Base-by-base conservation (phyloP, 129 eudicot genomes). In the Centrapalus pauciflorus region DNA sequence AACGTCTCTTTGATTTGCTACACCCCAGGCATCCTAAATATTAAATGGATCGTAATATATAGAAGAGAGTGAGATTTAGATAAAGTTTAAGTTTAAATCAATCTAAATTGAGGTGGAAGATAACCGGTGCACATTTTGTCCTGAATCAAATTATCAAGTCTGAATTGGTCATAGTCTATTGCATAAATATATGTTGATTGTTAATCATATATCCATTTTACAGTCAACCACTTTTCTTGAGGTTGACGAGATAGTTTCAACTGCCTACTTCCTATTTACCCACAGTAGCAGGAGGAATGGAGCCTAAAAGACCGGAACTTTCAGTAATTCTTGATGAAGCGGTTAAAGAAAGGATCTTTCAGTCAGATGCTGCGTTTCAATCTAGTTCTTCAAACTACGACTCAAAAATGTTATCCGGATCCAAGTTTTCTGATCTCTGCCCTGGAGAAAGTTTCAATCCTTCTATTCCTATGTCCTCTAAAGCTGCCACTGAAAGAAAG, bases 251-350 rank as follows among this genome's bases (percentile, higher is more conserved):
- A 43, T 29, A 49, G 20, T 24, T 51, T 58, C n/a, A 21, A 58
- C 49, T 65, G 41, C 45, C 48, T 57, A 28, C 61, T 50, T 16
- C 46, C 37, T 45, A 69, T 59, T 40, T 21, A 9, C 23, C 34
- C 33, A 71, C 76, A 84, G 85, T 74, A 70, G 38, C 69, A 66
- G 37, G 55, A 54, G 80, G 57, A 70, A 62, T 17, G 46, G 64
- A 28, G 55, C 55, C 69, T 51, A 43, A 54, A 28, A 49, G 64
- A 52, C 79, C 58, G 81, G 69, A 70, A 69, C 17, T 16, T 0
- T 54, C 46, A 16, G 10, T 67, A 62, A 70, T 48, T 57, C 63
- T 76, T 79, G 81, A 80, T 10, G 70, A 68, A 32, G 55, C 35
- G 49, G 67, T 32, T 48, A 64, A 66, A 37, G 80, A 79, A 20